Evolutionary conservation across 169 alveolate genomes (phyloP), one percentile per base, ranked within the genome.

Genomic region (Plasmodium gaboni): DNA sequence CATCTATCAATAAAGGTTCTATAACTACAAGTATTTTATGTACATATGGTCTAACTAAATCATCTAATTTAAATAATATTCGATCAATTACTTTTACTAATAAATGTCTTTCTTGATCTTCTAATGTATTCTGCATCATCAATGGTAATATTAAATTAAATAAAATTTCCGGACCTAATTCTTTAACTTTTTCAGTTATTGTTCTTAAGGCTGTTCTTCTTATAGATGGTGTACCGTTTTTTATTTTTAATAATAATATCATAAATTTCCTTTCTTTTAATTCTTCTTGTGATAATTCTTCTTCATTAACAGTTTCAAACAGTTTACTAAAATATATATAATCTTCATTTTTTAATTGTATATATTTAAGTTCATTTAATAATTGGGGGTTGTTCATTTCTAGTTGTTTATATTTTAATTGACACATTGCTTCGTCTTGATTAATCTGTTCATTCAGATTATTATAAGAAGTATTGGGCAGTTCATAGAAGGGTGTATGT

Each of bases 1-100:
- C 99, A 92, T 99, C 99, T 55, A 98, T 98, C 22, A 99, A 95
- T 94, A 99, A 95, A 1, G 99, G 99, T 92, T 98, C 99, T 10
- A 99, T 98, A 24, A 98, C 99, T 17, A 98, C 99, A 85, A 99
- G 90, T 15, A 99, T 98, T 94, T 98, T 98, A 87, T 98, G 99
- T 13, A 98, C 99, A 95, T 98, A 98, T 1, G 99, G 99, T 15
- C 99, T 95, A 24, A 98, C 99, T 69, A 96, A 74, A 65, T 98
- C 99, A 67, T 98, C 99, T 87, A 99, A 88, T 92, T 98, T 98
- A 91, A 97, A 98, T 42, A 99, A 92, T 51, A 98, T 97, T 88
- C 99, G 97, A 74, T 99, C 99, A 65, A 99, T 98, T 4, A 98
- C 99, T 93, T 99, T 99, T 13, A 98, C 99, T 88, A 99, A 92